phyloP scores from a whole-genome alignment of 768 basidiomycete species.

The Trametopsis cervina region DNA sequence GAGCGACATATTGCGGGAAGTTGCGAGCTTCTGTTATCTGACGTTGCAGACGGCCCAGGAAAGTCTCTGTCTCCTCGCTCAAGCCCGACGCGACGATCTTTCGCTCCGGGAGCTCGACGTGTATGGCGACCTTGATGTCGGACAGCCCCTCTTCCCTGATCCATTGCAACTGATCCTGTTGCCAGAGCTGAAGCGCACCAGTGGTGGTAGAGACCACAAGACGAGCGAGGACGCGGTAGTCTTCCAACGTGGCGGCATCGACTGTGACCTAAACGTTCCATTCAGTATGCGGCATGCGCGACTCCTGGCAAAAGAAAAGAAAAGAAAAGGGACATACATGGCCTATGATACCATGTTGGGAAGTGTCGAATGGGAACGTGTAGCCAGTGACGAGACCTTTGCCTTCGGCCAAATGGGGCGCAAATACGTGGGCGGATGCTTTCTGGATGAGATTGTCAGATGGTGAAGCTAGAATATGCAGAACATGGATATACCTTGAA shows the following conservation, averaged over 20 bases:
- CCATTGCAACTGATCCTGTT: conserved; percentile 57
- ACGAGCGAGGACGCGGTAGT: conserved; percentile 31
- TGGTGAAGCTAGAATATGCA: not conserved
- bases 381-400: conserved; percentile 44
- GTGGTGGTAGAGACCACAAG: conserved; percentile 63
- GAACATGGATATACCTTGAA: conserved; percentile 36
- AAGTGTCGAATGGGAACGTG: conserved; percentile 59
- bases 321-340: conserved; percentile 40
- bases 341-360: conserved; percentile 56
- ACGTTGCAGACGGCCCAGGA: conserved; percentile 42
- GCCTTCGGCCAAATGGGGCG: conserved; percentile 39
- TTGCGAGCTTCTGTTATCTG: conserved; percentile 59
- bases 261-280: conserved; percentile 37
- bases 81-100: conserved; percentile 30
- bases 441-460: conserved; percentile 31
- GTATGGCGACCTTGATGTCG: conserved; percentile 52
- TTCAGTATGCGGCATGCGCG: not conserved
- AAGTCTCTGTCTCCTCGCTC: conserved; percentile 36
- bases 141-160: conserved; percentile 76
- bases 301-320: not conserved
- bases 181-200: conserved; percentile 73
- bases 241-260: conserved; percentile 38
- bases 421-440: conserved; percentile 47
- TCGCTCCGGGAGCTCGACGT: conserved; percentile 73
- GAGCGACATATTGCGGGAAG: conserved; percentile 60